A percentile compares a stretch with the other conserved stretches of the same genome.
These are phyloP conservation scores for Baorangia bicolor DNA, from an alignment of 768 basidiomycete genomes.

Conservation along the genomic window DNA sequence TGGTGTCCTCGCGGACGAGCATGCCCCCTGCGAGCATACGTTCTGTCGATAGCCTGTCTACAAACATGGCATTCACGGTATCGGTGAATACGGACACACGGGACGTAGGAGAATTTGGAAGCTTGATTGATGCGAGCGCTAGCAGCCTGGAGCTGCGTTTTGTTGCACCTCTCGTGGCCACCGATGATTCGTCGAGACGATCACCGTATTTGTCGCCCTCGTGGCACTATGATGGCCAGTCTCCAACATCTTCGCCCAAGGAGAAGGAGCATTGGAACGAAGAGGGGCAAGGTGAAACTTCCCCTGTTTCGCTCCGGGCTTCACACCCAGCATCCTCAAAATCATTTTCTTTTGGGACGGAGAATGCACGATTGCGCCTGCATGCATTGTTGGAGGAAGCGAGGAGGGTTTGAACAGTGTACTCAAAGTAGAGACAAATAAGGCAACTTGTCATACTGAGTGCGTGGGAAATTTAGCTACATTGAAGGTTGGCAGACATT, in stretches of 20 bases:
- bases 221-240: slow-evolving; percentile 19
- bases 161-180: slow-evolving; percentile 3
- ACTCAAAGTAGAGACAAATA: neutral
- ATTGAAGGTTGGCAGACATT: neutral
- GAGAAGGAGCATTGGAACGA: neutral
- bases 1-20: slow-evolving; percentile 14
- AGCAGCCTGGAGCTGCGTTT: slow-evolving; percentile 24
- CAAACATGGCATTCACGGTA: neutral
- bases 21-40: neutral
- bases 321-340: neutral
- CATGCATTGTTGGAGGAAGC: slow-evolving; percentile 21
- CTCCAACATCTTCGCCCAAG: neutral
- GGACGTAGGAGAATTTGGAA: neutral
- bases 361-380: slow-evolving; percentile 10
- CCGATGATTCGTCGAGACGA: neutral
- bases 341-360: slow-evolving; percentile 5
- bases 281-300: neutral
- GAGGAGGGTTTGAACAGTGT: neutral
- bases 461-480: slow-evolving; percentile 9
- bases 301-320: neutral
- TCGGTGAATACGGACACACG: neutral
- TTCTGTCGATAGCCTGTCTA: slow-evolving; percentile 12
- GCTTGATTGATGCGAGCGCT: slow-evolving; percentile 4
- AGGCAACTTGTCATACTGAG: neutral
- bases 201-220: slow-evolving; percentile 9